A percentile compares a stretch with the other conserved stretches of the same genome.
phyloP scores from a whole-genome alignment of 148 eudicot species.

The Chenopodium suecicum region DNA sequence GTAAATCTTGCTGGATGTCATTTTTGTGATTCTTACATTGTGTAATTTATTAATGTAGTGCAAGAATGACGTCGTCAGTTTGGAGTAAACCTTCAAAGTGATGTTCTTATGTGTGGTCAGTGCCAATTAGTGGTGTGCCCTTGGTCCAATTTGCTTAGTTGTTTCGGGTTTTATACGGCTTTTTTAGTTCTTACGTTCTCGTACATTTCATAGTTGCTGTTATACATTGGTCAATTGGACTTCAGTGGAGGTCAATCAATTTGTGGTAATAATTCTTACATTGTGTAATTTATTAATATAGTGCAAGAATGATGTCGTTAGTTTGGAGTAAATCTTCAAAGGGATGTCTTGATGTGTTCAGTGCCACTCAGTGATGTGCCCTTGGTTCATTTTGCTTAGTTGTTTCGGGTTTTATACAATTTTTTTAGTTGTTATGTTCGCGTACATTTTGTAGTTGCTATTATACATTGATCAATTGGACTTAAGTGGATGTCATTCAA shows the following conservation, averaged over 20 bases:
- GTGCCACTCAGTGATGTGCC: no score
- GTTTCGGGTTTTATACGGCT: neutral
- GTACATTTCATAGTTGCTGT: neutral
- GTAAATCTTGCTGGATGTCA: neutral
- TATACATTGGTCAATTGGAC: neutral
- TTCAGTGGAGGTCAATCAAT: neutral
- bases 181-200: neutral
- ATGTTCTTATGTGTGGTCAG: no score
- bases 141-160: neutral
- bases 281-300: no score
- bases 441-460: neutral
- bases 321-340: no score
- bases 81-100: no score
- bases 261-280: no score
- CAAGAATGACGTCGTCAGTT: no score
- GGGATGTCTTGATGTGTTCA: no score
- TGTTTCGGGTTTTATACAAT: neutral
- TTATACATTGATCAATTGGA: neutral
- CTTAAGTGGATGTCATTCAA: neutral
- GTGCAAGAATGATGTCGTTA: no score
- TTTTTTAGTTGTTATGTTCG: neutral
- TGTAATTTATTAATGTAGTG: no score
- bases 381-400: neutral
- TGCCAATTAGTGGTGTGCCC: no score
- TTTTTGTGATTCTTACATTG: no score